phyloP scores from a whole-genome alignment of 768 basidiomycete species.

The Cystobasidium tubakii region DNA sequence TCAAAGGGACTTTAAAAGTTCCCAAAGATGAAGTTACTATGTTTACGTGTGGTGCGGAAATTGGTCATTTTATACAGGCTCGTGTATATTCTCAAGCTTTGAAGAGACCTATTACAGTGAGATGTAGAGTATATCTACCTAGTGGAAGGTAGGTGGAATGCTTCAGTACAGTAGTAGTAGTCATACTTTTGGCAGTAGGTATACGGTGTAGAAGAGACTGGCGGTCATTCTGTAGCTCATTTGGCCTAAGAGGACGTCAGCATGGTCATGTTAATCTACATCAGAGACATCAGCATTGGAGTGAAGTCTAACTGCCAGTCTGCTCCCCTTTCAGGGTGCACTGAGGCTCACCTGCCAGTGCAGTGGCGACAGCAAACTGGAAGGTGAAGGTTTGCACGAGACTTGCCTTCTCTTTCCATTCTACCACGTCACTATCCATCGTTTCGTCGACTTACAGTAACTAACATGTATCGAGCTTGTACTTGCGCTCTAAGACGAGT shows the following conservation, averaged over 20 bases:
- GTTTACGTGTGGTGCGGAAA: constrained; percentile 24
- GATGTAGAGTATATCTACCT: not conserved
- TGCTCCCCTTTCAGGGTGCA: no score
- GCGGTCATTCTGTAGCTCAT: no score
- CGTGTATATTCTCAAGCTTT: not conserved
- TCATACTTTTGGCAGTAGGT: no score
- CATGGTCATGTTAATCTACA: no score
- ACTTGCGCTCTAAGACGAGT: not conserved
- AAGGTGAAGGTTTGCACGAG: no score
- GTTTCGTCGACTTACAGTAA: not conserved
- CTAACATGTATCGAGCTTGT: not conserved
- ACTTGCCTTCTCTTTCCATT: not conserved
- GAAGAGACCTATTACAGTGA: not conserved
- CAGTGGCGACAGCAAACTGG: no score
- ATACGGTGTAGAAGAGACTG: no score
- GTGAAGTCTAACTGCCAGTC: no score
- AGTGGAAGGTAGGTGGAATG: not conserved
- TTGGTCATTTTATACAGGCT: constrained; percentile 21
- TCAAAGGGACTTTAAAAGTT: not conserved
- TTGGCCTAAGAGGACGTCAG: no score
- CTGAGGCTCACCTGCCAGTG: no score
- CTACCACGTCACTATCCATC: not conserved
- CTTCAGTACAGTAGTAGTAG: no score
- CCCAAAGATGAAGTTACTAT: constrained; percentile 24
- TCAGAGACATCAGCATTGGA: no score